These are phyloP conservation scores for Sideroxylon spinosum DNA, from an alignment of 179 eudicot species.

Conservation along the genomic window DNA sequence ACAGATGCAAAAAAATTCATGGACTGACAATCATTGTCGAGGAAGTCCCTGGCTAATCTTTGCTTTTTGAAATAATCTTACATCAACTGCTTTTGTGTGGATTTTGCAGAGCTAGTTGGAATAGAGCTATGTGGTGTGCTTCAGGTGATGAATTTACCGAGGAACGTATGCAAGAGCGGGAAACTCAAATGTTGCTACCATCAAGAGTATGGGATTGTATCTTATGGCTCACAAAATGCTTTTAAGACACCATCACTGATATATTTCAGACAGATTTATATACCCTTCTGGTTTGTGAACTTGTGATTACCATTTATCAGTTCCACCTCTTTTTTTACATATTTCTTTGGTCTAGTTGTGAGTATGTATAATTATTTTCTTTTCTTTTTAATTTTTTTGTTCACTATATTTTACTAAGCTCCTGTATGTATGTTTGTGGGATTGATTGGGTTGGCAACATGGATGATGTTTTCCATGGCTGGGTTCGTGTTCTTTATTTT, in stretches of 20 bases:
- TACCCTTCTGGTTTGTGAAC: not conserved
- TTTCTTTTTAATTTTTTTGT: not conserved
- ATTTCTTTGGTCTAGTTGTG: not conserved
- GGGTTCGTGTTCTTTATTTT: not conserved
- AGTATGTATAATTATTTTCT: too few species aligned
- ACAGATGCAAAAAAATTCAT: not conserved
- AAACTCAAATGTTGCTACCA: not conserved
- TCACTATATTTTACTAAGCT: not conserved
- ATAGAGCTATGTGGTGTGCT: not conserved
- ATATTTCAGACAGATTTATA: not conserved
- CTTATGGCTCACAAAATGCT: not conserved
- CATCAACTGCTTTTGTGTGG: not conserved
- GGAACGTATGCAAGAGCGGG: not conserved
- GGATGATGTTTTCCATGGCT: not conserved
- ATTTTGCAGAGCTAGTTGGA: conserved; percentile 19
- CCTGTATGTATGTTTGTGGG: not conserved
- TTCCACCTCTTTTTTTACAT: not conserved
- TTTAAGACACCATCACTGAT: not conserved
- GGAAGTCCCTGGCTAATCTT: not conserved
- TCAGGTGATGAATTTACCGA: not conserved
- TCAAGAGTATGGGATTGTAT: conserved; percentile 6
- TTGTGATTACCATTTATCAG: not conserved
- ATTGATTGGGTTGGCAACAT: too few species aligned
- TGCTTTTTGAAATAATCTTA: not conserved
- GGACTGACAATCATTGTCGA: not conserved